Percentiles rank a stretch among this genome's conserved stretches.
These are phyloP conservation scores for Desmodesmus armatus DNA, from an alignment of 139 green algal species.

Conservation along the genomic window DNA sequence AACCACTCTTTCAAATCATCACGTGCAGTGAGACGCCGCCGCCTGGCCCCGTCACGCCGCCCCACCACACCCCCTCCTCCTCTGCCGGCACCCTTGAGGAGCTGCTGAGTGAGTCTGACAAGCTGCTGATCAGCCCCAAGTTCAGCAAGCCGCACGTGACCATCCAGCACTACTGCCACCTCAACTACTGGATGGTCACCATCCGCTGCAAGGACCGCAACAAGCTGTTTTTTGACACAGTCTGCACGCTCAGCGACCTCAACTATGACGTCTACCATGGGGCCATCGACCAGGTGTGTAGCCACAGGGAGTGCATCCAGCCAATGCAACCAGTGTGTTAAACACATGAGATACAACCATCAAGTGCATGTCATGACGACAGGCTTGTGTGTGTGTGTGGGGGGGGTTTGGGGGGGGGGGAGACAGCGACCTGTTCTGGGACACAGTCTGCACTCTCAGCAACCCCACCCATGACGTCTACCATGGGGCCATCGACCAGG, in stretches of 20 bases:
- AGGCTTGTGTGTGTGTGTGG: too few species aligned
- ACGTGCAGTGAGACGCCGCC: slow-evolving; percentile 1
- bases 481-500: slow-evolving; percentile 93
- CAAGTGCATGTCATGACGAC: too few species aligned
- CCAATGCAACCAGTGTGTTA: too few species aligned
- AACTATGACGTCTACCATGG: slow-evolving; percentile 96
- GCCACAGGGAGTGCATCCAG: too few species aligned
- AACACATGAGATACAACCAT: too few species aligned
- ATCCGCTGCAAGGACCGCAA: slow-evolving; percentile 91
- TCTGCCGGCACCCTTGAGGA: slow-evolving; percentile 33
- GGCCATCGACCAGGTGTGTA: slow-evolving; percentile 92
- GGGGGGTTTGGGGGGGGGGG: too few species aligned
- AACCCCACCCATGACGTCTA: slow-evolving; percentile 96
- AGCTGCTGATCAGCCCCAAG: slow-evolving; percentile 39
- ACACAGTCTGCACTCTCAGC: slow-evolving; percentile 92
- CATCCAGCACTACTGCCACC: slow-evolving; percentile 73
- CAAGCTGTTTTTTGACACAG: slow-evolving; percentile 92
- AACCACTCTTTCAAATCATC: too few species aligned
- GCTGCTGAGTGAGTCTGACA: too few species aligned
- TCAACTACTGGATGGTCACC: slow-evolving; percentile 90
- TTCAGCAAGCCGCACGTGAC: slow-evolving; percentile 58
- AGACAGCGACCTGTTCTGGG: slow-evolving; percentile 91
- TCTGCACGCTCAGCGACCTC: slow-evolving; percentile 95
- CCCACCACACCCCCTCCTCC: slow-evolving; percentile 18
- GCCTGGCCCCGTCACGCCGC: not conserved